Conservation (phyloP, 2,329 filamentous ascomycete species). For the Blastomyces percursus region DNA sequence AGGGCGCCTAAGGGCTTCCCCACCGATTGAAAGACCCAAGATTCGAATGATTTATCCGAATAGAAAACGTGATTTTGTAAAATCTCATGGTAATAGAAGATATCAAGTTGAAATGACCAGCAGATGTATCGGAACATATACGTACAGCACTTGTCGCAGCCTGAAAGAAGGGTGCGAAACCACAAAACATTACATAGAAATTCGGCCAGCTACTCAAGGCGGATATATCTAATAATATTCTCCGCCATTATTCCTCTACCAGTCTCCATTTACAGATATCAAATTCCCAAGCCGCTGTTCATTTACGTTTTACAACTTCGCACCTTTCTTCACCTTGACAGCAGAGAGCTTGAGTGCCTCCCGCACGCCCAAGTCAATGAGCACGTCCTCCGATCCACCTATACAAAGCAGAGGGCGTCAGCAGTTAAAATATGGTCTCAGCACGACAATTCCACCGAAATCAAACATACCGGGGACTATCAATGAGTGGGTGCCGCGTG, state of each 20-base stretch:
- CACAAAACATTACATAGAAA: not conserved
- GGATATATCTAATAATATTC: not conserved
- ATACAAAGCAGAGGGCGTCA: not conserved
- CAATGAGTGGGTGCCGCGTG: constrained; percentile 7
- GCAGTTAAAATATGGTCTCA: not conserved
- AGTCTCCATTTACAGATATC: not conserved
- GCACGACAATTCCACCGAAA: not conserved
- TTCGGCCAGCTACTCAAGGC: not conserved
- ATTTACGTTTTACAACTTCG: not conserved
- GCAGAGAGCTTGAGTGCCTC: constrained; percentile 10
- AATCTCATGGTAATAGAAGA: not conserved
- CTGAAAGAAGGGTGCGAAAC: not conserved
- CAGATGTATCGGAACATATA: not conserved
- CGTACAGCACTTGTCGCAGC: not conserved
- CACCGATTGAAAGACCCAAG: no score
- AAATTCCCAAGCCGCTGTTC: not conserved
- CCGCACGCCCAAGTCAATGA: constrained; percentile 12
- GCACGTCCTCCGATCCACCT: constrained; percentile 13
- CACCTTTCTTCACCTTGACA: constrained; percentile 3
- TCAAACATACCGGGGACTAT: constrained; percentile 8
- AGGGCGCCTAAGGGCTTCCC: no score
- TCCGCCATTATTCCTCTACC: not conserved
- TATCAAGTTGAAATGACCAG: not conserved
- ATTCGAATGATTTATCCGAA: not conserved
- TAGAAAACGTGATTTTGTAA: no score